Evolutionary conservation across 768 basidiomycete genomes (phyloP).

Genomic region (Xanthoconium purpureum): DNA sequence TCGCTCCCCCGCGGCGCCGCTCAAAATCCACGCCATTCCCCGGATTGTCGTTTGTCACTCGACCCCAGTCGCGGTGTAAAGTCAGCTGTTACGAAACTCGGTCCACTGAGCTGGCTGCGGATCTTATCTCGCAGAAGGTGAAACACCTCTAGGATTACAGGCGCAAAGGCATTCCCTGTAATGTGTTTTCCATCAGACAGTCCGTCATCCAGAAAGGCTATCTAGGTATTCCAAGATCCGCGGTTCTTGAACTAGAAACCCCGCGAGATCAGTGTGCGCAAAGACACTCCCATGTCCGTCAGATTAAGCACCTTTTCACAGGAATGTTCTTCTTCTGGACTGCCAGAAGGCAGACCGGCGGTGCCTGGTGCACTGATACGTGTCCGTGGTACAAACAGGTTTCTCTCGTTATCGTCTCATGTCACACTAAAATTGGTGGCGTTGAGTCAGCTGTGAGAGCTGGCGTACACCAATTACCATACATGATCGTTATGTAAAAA

Average conservation of each 20-base stretch:
- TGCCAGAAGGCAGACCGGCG: too few species aligned
- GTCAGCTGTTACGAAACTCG: neutral
- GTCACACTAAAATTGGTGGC: neutral
- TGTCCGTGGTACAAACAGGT: neutral
- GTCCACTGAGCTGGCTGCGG: neutral
- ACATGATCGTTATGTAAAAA: neutral
- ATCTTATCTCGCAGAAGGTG: neutral
- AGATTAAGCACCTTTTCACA: neutral
- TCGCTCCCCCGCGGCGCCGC: slow-evolving; percentile 6
- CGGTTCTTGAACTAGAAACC: neutral
- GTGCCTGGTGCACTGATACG: neutral
- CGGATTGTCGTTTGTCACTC: neutral
- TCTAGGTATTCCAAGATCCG: slow-evolving; percentile 25
- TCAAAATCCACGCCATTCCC: slow-evolving; percentile 11
- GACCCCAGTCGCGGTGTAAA: neutral
- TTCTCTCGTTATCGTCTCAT: neutral
- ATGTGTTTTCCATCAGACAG: slow-evolving; percentile 2
- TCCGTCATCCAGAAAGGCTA: slow-evolving; percentile 12
- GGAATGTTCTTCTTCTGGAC: too few species aligned
- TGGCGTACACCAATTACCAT: slow-evolving; percentile 7
- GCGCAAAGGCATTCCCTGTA: slow-evolving; percentile 12
- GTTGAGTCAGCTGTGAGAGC: neutral
- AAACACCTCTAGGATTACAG: neutral
- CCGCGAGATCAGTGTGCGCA: neutral
- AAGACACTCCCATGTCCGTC: neutral